Evolutionary conservation across 768 basidiomycete genomes (phyloP), one percentile per base, ranked within the genome.

Genomic region (Xerocomellus intermedius): DNA sequence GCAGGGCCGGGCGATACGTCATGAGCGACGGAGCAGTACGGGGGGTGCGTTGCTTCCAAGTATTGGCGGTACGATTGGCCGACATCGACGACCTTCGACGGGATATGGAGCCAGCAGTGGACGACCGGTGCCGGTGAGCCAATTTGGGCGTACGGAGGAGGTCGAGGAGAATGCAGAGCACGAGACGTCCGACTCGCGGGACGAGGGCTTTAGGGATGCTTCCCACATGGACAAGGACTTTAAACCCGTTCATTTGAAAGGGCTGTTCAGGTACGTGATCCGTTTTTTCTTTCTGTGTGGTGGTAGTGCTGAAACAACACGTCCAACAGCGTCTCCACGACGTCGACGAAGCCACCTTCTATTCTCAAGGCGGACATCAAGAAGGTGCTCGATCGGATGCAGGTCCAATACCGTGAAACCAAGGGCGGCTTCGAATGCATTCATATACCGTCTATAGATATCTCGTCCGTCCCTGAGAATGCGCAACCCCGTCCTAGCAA

Each of bases 381-480:
- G 46, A 82, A 83, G 13, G 95, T 97, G 2, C 80, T 98, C 37
- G 91, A 95, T 64, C 83, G 95, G 44, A 93, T 98, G 85, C 94
- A 95, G 59, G 89, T 99, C 32, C 92, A 94, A 70, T 94, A 97
- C 68, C 83, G 93, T 38, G 90, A 94, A 69, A 93, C 83, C 61
- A 91, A 87, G 73, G 78, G 84, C 54, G 97, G 96, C 3, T 98
- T 93, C 69, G 96, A 99, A 70, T 99, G 97, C 74, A 90, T 96
- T 22, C 94, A 99, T 69, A 73, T 91, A 30, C 96, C 96, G 0
- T 94, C 92, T 28, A 98, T 98, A 70, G 94, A 97, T 67, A 73
- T 98, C 10, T 79, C 88, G 4, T 88, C 91, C 14, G 78, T 96
- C 13, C 80, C 83, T 10, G 69, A 67, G 58, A 59, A 62, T 73